Evolutionary conservation across 169 alveolate species (phyloP).

Genomic region (Plasmodium berghei): DNA sequence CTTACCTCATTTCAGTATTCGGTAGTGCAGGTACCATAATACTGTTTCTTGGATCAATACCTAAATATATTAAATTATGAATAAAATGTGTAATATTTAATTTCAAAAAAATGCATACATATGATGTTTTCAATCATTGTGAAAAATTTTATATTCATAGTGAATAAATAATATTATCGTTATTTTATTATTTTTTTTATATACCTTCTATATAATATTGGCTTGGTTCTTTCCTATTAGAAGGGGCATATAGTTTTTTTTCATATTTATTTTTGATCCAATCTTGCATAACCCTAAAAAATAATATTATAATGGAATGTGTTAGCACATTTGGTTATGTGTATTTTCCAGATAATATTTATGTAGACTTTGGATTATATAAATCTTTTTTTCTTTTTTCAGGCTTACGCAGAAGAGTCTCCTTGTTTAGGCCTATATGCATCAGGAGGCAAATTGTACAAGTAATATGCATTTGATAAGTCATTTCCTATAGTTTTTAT

Average conservation of each 20-base stretch:
- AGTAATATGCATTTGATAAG: conserved; percentile 79
- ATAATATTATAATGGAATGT: neutral
- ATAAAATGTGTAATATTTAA: neutral
- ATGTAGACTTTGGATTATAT: neutral
- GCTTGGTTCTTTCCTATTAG: conserved; percentile 81
- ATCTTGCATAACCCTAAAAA: conserved; percentile 83
- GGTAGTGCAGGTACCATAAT: neutral
- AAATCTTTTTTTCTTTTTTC: neutral
- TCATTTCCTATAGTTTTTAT: conserved; percentile 77
- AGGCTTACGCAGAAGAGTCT: conserved; percentile 77
- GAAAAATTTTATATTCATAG: too few relatives aligned
- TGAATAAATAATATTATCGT: too few relatives aligned
- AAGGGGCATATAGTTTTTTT: conserved; percentile 83
- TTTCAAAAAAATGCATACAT: neutral
- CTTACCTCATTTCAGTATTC: neutral
- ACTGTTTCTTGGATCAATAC: conserved; percentile 17
- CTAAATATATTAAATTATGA: neutral
- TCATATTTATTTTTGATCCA: conserved; percentile 91
- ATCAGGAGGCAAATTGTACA: conserved; percentile 77
- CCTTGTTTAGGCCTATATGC: conserved; percentile 62
- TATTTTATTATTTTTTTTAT: too few relatives aligned
- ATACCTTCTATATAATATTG: conserved; percentile 70
- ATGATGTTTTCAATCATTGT: neutral
- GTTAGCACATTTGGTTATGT: neutral
- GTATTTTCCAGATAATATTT: neutral